Base-by-base conservation (phyloP, 2,329 filamentous ascomycete species). In the Cladophialophora immunda region DNA sequence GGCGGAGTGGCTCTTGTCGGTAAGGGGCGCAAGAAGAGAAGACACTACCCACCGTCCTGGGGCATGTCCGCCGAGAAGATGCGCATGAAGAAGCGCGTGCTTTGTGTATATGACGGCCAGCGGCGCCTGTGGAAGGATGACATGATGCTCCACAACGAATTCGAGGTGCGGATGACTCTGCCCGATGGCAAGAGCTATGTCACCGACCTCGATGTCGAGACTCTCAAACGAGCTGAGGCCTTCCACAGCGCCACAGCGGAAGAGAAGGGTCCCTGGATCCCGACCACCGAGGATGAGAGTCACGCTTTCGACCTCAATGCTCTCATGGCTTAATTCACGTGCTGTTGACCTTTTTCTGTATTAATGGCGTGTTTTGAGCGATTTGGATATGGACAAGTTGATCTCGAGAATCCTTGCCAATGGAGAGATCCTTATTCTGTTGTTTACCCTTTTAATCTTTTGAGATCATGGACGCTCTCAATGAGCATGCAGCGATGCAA, bases 71-170 rank as follows among this genome's bases (percentile, higher is more conserved):
- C 92, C 75, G 91, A 92, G 75, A 93, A 95, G 83, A 97, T 98
- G 92, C 96, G 92, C 76, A 96, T 97, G 88, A 97, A 96, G 88
- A 97, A 97, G 87, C 92, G 95, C 30, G 93, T 97, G 63, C 85
- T 98, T 75, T 93, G 93, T 70, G 92, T 97, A 22, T 99, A 96
- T 75, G 93, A 98, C 76, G 95, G 95, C 0, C 86, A 86, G 17
- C 89, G 94, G 61, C 89, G 94, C 50, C 85, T 99, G 58, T 95
- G 92, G 87, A 98, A 98, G 83, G 95, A 99, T 77, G 95, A 99
- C 81, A 95, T 98, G 93, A 97, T 97, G 93, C 89, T 99, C 58
- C 93, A 94, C 73, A 93, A 92, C 17, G 93, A 97, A 74, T 94
- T 95, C 75, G 95, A 99, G 81, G 93, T 98, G 41, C 92, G 94